Evolutionary conservation across 2,329 filamentous ascomycete species (phyloP), one percentile per base, ranked within the genome.

Genomic region (Pestalotiopsis sp.): DNA sequence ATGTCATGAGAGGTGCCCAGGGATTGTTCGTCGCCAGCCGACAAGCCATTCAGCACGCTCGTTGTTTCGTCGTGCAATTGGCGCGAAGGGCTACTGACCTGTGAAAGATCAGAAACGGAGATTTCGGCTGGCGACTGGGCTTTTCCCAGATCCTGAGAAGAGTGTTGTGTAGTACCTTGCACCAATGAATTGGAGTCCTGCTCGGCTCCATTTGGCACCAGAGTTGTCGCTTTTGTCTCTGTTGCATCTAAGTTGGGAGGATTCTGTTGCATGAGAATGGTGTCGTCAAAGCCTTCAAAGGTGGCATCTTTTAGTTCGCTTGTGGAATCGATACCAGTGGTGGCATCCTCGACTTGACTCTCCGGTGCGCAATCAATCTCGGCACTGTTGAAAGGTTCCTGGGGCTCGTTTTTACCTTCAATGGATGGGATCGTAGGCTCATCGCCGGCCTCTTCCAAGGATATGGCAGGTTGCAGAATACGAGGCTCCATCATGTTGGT

Each of bases 401-500:
- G 20, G 27, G 27, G 57, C 11, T 27, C 63, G 14, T 56, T 27
- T 27, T 56, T 40, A 7, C 38, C 25, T 58, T 67, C 66, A 23
- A 67, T 64, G 7, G 66, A 67, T 14, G 58, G 45, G 4, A 67
- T 23, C 3, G 49, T 66, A 66, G 45, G 38, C 31, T 66, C 63
- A 27, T 23, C 68, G 40, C 41, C 20, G 36, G 57, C 60, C 9
- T 57, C 62, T 1, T 70, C 70, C 7, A 36, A 25, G 20, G 73
- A 69, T 4, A 78, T 41, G n/a, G 78, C 80, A 70, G 82, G 78
- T 67, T 84, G 86, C 17, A 94, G 78, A 70, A 95, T 81, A 73
- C 90, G 91, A 1, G 91, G 87, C 52, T 94, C 90, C 49, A 89
- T 85, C 76, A 96, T 83, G 25, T 93, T 90, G 2, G 78, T 77